Conservation (phyloP, 495 filamentous ascomycete genomes). For the Aspergillus heteromorphus region DNA sequence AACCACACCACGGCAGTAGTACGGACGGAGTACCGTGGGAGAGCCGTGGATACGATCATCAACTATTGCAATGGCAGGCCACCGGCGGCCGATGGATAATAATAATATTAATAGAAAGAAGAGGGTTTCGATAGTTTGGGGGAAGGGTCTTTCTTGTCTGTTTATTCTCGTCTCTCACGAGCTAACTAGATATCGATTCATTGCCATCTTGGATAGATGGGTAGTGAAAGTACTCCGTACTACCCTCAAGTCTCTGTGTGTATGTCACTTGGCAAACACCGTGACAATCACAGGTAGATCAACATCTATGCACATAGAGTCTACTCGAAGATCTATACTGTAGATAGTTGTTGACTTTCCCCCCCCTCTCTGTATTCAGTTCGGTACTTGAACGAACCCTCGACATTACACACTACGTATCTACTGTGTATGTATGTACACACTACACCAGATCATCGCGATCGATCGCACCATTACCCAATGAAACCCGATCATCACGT, state of each 20-base stretch:
- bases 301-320: no score
- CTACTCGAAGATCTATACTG: not conserved
- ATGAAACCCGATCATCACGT: not conserved
- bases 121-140: slow-evolving; percentile 2
- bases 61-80: not conserved
- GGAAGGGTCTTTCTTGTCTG: not conserved
- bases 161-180: no score
- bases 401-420: no score
- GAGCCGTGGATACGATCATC: not conserved
- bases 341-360: not conserved
- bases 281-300: no score
- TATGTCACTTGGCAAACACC: no score
- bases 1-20: no score
- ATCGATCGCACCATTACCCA: not conserved
- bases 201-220: no score
- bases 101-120: slow-evolving; percentile 1
- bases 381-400: no score
- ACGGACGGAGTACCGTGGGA: not conserved
- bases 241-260: not conserved
- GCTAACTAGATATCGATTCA: no score
- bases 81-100: not conserved
- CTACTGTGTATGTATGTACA: no score
- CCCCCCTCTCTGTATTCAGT: no score
- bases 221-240: no score
- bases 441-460: not conserved